phyloP scores from a whole-genome alignment of 345 rosid genomes.

The Dipteronia sinensis region DNA sequence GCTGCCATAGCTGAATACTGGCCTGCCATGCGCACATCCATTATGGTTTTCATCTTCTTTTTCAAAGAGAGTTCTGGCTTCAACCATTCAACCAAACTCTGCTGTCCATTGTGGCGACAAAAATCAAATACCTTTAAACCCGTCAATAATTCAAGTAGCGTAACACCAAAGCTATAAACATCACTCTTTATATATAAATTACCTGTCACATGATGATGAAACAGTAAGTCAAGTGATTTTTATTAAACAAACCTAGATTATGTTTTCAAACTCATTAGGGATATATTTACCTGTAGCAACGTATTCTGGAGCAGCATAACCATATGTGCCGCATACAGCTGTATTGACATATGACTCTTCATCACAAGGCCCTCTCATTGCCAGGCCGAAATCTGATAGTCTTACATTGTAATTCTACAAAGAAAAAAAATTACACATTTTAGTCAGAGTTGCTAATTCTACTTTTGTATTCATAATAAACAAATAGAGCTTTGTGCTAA shows the following conservation, averaged over 20 bases:
- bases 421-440: background rate
- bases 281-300: constrained; percentile 56
- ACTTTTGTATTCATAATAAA: too few relatives aligned
- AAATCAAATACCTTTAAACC: constrained; percentile 53
- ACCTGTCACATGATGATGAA: constrained; percentile 31
- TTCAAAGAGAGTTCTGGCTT: constrained; percentile 44
- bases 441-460: too few relatives aligned
- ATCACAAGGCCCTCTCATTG: constrained; percentile 63
- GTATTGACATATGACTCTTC: constrained; percentile 55
- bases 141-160: constrained; percentile 59
- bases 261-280: background rate
- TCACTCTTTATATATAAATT: constrained; percentile 73
- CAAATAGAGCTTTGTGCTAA: too few relatives aligned
- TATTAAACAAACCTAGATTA: background rate
- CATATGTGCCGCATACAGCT: constrained; percentile 43
- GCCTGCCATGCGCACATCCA: constrained; percentile 54
- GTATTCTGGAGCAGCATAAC: constrained; percentile 76
- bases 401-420: constrained; percentile 55
- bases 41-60: constrained; percentile 41
- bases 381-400: constrained; percentile 70
- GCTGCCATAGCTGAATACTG: constrained; percentile 55
- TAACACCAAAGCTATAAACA: constrained; percentile 71
- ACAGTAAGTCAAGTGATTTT: background rate
- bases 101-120: constrained; percentile 44
- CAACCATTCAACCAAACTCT: constrained; percentile 58